Evolutionary conservation across 1,284 basidiomycete species (phyloP).

Genomic region (Leccinum insigne): DNA sequence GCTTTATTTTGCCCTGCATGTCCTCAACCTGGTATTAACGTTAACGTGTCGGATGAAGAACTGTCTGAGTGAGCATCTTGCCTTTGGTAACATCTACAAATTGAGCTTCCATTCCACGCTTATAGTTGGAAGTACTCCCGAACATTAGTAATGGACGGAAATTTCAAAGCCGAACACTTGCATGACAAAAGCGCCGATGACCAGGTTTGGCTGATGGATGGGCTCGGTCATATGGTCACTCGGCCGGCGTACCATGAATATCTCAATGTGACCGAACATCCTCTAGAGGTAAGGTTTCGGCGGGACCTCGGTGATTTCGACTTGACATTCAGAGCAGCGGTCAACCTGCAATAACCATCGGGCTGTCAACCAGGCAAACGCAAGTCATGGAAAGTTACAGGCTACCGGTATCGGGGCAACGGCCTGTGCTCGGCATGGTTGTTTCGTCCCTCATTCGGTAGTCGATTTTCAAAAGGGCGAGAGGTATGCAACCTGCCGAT

Average conservation of each 20-base stretch:
- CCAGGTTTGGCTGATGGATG: slow-evolving; percentile 15
- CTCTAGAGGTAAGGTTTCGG: not conserved
- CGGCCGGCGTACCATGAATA: not conserved
- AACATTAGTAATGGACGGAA: not conserved
- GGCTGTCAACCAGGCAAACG: slow-evolving; percentile 10
- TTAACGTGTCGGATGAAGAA: not conserved
- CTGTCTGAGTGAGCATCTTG: not conserved
- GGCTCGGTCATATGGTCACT: slow-evolving; percentile 7
- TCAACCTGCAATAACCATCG: slow-evolving; percentile 9
- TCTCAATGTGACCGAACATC: not conserved
- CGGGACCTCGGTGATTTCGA: not conserved
- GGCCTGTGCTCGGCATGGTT: slow-evolving; percentile 20
- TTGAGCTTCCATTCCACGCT: not conserved
- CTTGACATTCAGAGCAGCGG: not conserved
- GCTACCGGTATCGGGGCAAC: slow-evolving; percentile 17
- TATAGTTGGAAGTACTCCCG: slow-evolving; percentile 7
- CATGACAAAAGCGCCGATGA: not conserved
- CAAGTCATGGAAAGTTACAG: slow-evolving; percentile 2
- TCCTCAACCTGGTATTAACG: slow-evolving; percentile 16
- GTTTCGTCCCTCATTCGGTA: slow-evolving; percentile 17
- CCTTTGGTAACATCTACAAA: not conserved
- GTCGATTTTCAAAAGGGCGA: slow-evolving; percentile 4
- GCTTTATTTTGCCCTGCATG: slow-evolving; percentile 18
- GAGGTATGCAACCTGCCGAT: slow-evolving; percentile 1
- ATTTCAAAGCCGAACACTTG: slow-evolving; percentile 16